Base-by-base conservation (phyloP, 208 protist species). In the Trypanosomatidae sp. region DNA sequence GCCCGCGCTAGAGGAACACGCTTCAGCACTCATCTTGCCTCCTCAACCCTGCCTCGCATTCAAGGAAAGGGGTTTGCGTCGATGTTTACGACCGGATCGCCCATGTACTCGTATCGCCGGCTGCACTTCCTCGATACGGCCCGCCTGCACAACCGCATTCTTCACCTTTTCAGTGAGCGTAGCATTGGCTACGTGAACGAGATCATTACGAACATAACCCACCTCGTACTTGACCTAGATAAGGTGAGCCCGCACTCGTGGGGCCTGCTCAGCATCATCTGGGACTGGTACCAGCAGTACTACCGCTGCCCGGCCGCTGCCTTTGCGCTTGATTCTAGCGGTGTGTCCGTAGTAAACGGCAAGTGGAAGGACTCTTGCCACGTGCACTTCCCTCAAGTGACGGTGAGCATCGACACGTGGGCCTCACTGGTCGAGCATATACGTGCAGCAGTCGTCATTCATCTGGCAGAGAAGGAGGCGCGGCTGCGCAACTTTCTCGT, bases 331-430 rank as follows among this genome's bases (percentile, higher is more conserved):
- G 79, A 89, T 62, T 85, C 77, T 74, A 88, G 77, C 19, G 89
- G 89, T 2, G 59, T 58, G 36, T 86, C 85, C n/a, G 78, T 86
- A 53, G 78, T 78, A 15, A 79, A 30, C 30, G 33, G 73, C 46
- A 81, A 80, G 62, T 64, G 80, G 69, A 93, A 91, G 62, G 36
- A 85, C 30, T 93, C 89, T 17, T 91, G 75, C 62, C 89, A 93
- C 69, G 70, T 93, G 19, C 89, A 93, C 72, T 87, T 93, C 64
- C 86, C 89, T 19, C 86, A 91, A 56, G 71, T 80, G 25, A 77
- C 77, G 13, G 79, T 83, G 43, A 81, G 66, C 39, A 53, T 90
- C 6, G 28, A 65, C 2, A 68, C 73, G 10, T 79, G 83, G 50
- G 64, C 66, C n/a, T 5, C 12, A 2, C 33, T 82, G 6, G 78